Percentiles rank a stretch among this genome's conserved stretches.
These are phyloP conservation scores for Malassezia brasiliensis DNA, from an alignment of 1,284 basidiomycete species.

Conservation along the genomic window DNA sequence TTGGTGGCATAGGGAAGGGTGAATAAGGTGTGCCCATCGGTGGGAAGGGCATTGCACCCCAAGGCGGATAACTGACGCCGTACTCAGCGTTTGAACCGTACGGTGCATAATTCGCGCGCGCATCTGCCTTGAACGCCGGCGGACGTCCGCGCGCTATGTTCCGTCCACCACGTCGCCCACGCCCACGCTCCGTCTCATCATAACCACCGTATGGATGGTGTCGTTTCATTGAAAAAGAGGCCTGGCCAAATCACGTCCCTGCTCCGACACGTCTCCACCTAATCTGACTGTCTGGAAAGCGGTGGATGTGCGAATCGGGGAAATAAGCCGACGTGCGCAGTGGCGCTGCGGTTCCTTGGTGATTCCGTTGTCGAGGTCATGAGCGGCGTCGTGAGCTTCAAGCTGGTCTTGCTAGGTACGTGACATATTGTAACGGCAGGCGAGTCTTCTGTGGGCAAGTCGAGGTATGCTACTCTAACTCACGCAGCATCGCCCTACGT, in stretches of 20 bases:
- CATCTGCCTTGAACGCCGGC: constrained; percentile 14
- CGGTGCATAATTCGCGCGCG: constrained; percentile 15
- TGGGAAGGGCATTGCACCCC: neutral
- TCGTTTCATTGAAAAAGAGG: constrained; percentile 58
- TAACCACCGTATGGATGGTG: constrained; percentile 74
- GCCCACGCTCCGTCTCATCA: constrained; percentile 52
- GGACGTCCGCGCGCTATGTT: constrained; percentile 17
- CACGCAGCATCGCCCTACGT: constrained; percentile 66
- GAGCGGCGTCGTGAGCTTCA: constrained; percentile 49
- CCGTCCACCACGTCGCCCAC: constrained; percentile 24
- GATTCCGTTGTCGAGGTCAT: constrained; percentile 6
- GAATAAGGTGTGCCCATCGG: constrained; percentile 1
- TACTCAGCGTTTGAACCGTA: constrained; percentile 13
- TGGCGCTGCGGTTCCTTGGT: too few relatives aligned
- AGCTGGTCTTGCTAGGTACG: constrained; percentile 79
- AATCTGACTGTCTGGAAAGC: neutral
- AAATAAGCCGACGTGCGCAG: neutral
- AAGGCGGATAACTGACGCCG: constrained; percentile 7
- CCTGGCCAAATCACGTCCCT: neutral
- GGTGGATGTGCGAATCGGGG: neutral
- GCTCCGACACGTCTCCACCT: too few relatives aligned
- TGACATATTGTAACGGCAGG: constrained; percentile 45
- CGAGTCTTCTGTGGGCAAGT: constrained; percentile 95
- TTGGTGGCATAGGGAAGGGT: constrained; percentile 7
- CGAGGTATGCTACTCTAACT: constrained; percentile 50